Evolutionary conservation across 2,329 filamentous ascomycete genomes (phyloP).

Genomic region (Claviceps fusiformis): DNA sequence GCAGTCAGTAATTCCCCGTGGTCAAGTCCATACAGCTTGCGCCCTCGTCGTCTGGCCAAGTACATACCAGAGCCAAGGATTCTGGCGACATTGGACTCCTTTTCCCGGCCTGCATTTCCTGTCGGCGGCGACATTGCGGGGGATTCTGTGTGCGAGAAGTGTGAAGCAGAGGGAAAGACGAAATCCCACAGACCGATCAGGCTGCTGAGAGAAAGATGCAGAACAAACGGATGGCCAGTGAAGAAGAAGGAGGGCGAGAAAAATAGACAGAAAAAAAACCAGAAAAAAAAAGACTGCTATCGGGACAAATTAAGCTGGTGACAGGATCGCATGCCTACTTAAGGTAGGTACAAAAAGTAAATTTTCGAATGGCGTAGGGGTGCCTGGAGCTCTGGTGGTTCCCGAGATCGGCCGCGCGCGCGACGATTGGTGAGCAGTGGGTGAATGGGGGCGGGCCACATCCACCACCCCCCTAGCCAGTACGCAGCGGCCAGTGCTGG

Average conservation of each 20-base stretch:
- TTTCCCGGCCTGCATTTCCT: slow-evolving; percentile 39
- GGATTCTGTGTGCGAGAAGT: neutral
- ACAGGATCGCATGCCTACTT: too few species aligned
- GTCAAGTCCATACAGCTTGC: neutral
- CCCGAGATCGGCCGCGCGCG: slow-evolving; percentile 8
- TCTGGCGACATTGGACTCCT: slow-evolving; percentile 79
- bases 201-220: neutral
- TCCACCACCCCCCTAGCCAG: too few species aligned
- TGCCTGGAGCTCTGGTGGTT: slow-evolving; percentile 4
- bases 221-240: neutral
- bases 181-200: neutral
- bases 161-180: neutral
- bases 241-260: too few species aligned
- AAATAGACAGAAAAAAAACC: neutral
- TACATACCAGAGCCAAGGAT: slow-evolving; percentile 82
- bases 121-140: slow-evolving; percentile 45
- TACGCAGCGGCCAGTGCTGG: neutral
- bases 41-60: neutral
- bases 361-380: slow-evolving; percentile 5
- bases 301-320: neutral
- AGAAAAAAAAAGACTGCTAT: neutral
- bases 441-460: neutral
- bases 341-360: neutral
- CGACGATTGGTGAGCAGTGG: neutral
- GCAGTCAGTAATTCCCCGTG: slow-evolving; percentile 10